Base-by-base conservation (phyloP, 129 eudicot species). In the Saposhnikovia divaricata region DNA sequence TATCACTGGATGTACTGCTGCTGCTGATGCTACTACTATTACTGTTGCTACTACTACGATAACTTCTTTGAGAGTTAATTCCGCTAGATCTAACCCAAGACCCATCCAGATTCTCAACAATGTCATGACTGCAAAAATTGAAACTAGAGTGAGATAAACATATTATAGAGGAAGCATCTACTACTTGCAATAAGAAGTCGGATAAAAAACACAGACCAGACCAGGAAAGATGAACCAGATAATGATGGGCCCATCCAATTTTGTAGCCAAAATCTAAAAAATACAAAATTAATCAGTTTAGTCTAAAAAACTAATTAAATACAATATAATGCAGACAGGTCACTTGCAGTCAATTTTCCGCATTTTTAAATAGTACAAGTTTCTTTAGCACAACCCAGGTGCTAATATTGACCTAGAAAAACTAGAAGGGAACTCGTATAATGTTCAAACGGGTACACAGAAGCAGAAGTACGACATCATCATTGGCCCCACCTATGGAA, bases 171-270 rank as follows among this genome's bases (percentile, higher is more conserved):
- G 34, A 82, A 39, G 57, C 31, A 42, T n/a, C 78, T 71, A 37
- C 34, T 72, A 47, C 31, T 21, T 38, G 14, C 25, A 38, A 21
- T 18, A 47, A 59, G n/a, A 38, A 77, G 80, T 39, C 63, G 40
- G 59, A 50, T 21, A 23, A 72, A 46, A 76, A 71, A 23, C 28
- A 77, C 73, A 48, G 77, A 95, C 99, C 99, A 83, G 70, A 92
- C 89, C 80, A 89, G 84, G 81, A 90, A 86, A 13, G 97, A 87
- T 42, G 96, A 86, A 79, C 86, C 85, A 50, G 93, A 81, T 69
- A 90, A 84, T 28, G 99, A 88, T 66, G 92, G 93, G 15, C 97
- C 99, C 89, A 88, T 90, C 99, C 99, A 95, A 59, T 92, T 95
- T 81, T 92, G 97, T 48, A 95, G 91, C 99, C 99, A 95, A 80